Conservation (phyloP, 2,329 filamentous ascomycete species). For the Penicillium sp. region DNA sequence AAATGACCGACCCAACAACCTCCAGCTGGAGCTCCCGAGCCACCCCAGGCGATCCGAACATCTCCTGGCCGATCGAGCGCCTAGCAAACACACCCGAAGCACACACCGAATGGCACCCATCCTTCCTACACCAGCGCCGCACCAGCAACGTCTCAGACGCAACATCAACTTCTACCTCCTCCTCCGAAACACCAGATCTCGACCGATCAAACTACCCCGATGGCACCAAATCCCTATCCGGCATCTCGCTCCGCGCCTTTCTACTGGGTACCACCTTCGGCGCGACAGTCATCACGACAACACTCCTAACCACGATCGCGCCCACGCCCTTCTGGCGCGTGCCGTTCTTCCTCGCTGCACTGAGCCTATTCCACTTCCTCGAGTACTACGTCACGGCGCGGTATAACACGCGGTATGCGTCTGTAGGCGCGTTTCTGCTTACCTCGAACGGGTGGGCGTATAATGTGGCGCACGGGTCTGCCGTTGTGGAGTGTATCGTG, state of each 20-base stretch:
- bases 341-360: conserved; percentile 56
- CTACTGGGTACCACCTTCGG: conserved; percentile 46
- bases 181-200: conserved; percentile 13
- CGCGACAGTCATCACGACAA: conserved; percentile 31
- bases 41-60: conserved; percentile 14
- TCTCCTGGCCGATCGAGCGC: conserved; percentile 19
- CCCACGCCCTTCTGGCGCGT: conserved; percentile 57
- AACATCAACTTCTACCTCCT: conserved; percentile 3
- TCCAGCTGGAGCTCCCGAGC: conserved; percentile 18
- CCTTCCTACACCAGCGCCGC: conserved; percentile 10
- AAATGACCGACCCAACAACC: conserved; percentile 18
- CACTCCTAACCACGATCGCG: conserved; percentile 29
- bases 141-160: conserved; percentile 8
- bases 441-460: conserved; percentile 83
- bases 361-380: conserved; percentile 89
- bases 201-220: conserved; percentile 38
- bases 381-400: conserved; percentile 90
- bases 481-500: conserved; percentile 69
- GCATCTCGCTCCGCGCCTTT: conserved; percentile 49
- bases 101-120: conserved; percentile 20
- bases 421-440: conserved; percentile 76
- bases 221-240: conserved; percentile 46
- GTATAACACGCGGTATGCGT: conserved; percentile 75
- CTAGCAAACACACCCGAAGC: conserved; percentile 3
- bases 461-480: conserved; percentile 75